A percentile compares a stretch with the other conserved stretches of the same genome.
phyloP scores from a whole-genome alignment of 2,329 filamentous ascomycete genomes.

The Colletotrichum caudatum region DNA sequence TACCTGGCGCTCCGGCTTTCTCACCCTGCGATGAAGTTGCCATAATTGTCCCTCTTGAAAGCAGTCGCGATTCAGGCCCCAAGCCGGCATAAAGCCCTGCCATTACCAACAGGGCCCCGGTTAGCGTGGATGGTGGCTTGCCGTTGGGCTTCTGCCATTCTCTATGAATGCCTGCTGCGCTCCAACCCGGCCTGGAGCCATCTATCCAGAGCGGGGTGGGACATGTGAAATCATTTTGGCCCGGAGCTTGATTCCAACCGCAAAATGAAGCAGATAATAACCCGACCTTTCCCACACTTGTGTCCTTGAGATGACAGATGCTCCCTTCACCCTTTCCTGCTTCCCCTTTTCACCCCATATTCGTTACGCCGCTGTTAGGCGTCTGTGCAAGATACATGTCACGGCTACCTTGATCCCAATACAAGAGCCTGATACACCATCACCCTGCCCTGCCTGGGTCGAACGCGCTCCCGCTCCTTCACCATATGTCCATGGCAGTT shows the following conservation, averaged over 20 bases:
- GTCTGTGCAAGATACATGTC: slow-evolving; percentile 4
- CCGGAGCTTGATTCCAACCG: neutral
- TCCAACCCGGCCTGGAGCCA: slow-evolving; percentile 24
- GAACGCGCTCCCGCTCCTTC: neutral
- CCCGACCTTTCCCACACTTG: slow-evolving; percentile 23
- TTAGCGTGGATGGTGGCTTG: slow-evolving; percentile 30
- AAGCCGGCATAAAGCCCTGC: slow-evolving; percentile 32
- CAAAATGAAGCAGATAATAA: slow-evolving; percentile 26
- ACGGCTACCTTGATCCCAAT: neutral
- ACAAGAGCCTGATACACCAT: neutral
- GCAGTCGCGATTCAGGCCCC: slow-evolving; percentile 22
- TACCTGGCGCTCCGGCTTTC: slow-evolving; percentile 33
- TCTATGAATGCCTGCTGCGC: slow-evolving; percentile 20
- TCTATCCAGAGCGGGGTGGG: neutral
- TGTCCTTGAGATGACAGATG: neutral
- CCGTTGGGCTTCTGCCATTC: slow-evolving; percentile 18
- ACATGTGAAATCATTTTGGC: neutral
- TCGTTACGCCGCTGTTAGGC: neutral
- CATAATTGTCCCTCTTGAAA: slow-evolving; percentile 10
- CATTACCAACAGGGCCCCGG: slow-evolving; percentile 11
- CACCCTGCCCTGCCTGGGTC: neutral
- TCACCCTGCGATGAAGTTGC: slow-evolving; percentile 1
- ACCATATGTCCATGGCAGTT: slow-evolving; percentile 15
- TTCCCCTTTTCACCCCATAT: neutral
- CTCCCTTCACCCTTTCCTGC: neutral